Evolutionary conservation across 306 rosid genomes (phyloP).

Genomic region (Pueraria montana): DNA sequence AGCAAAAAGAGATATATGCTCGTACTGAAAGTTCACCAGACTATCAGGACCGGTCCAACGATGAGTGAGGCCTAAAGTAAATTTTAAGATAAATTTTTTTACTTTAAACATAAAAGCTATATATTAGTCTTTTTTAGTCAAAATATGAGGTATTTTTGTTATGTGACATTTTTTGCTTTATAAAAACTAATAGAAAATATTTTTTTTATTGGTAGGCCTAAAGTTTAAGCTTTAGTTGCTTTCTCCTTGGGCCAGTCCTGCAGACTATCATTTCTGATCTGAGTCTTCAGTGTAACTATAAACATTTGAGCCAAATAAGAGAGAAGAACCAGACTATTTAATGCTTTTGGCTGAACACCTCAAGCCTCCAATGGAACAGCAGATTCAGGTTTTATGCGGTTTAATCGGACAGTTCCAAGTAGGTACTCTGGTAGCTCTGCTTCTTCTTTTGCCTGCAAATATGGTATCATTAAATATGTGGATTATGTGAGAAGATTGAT

Average conservation of each 20-base stretch:
- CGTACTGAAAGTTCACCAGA: slow-evolving; percentile 3
- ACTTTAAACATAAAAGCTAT: no score
- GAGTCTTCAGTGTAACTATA: slow-evolving; percentile 1
- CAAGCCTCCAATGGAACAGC: slow-evolving; percentile 65
- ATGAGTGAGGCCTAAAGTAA: no score
- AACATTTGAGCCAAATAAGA: slow-evolving; percentile 4
- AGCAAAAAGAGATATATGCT: background rate
- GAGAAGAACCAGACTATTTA: background rate
- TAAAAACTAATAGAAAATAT: no score
- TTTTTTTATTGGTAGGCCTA: no score
- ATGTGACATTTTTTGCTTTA: no score
- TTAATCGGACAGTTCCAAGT: slow-evolving; percentile 90
- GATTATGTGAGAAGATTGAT: background rate
- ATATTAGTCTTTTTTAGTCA: no score
- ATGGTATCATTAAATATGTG: slow-evolving; percentile 26
- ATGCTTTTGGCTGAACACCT: slow-evolving; percentile 41
- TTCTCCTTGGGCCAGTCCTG: no score
- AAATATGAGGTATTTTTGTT: no score
- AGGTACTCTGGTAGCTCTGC: slow-evolving; percentile 84
- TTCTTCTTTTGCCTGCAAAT: slow-evolving; percentile 82
- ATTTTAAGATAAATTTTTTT: no score
- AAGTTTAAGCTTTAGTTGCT: no score
- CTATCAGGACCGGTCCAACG: no score
- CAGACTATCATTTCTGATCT: background rate
- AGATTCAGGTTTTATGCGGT: slow-evolving; percentile 72